A percentile compares a stretch with the other conserved stretches of the same genome.
Evolutionary conservation across 164 flowering plant species (phyloP).

Genomic region (Magnolia officinalis): DNA sequence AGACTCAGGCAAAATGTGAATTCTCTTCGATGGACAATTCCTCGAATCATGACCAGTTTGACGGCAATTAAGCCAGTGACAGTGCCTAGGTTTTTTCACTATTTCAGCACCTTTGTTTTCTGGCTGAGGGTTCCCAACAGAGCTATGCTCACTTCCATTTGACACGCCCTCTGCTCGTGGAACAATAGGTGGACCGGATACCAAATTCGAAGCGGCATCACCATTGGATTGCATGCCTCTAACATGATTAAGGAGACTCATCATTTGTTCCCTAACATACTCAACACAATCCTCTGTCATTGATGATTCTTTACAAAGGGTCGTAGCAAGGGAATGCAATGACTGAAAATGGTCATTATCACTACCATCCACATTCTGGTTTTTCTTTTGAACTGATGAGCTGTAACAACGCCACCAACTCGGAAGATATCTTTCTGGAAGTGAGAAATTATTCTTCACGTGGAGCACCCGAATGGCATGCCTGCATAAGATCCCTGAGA

Average conservation of each 20-base stretch:
- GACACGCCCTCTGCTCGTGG: background rate
- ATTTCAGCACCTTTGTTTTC: background rate
- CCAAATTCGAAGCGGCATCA: background rate
- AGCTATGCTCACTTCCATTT: background rate
- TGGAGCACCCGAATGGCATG: background rate
- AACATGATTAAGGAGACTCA: background rate
- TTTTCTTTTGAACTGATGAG: background rate
- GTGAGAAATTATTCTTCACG: background rate
- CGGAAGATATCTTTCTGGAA: background rate
- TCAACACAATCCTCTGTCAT: background rate
- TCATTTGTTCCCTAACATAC: background rate
- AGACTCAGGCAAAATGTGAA: no score
- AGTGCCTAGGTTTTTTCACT: background rate
- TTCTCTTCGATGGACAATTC: background rate
- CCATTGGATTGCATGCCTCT: background rate
- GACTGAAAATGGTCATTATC: background rate
- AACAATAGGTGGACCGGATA: background rate
- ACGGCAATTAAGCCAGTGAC: background rate
- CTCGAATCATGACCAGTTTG: background rate
- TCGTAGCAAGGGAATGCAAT: background rate
- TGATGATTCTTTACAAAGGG: background rate
- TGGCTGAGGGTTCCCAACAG: background rate
- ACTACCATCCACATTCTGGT: background rate
- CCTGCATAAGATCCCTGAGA: slow-evolving; percentile 1
- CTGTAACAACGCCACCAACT: background rate